These are phyloP conservation scores for Pythium dissotocum DNA, from an alignment of 352 stramenopile genomes.

Conservation along the genomic window DNA sequence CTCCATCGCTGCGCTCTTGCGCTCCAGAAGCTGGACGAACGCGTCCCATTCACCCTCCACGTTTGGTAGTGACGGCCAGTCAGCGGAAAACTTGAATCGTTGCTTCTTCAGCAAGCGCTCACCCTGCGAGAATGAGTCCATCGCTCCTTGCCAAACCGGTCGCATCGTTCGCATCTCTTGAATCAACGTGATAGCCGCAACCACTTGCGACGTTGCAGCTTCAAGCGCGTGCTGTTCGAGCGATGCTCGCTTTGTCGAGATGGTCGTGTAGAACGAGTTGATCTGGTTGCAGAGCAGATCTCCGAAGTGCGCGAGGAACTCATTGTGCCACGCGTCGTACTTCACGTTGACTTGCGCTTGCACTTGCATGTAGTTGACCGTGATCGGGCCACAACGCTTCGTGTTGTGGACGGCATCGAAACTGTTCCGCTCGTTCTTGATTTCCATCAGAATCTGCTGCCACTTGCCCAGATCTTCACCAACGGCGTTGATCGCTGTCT, in stretches of 20 bases:
- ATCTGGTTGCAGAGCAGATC: slow-evolving; percentile 94
- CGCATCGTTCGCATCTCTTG: slow-evolving; percentile 85
- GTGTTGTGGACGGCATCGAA: slow-evolving; percentile 92
- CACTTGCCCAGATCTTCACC: slow-evolving; percentile 95
- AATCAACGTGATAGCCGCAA: slow-evolving; percentile 90
- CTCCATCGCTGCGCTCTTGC: slow-evolving; percentile 94
- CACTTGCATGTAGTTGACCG: slow-evolving; percentile 92
- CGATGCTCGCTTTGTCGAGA: slow-evolving; percentile 80
- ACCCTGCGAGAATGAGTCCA: slow-evolving; percentile 92
- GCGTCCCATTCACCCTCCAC: slow-evolving; percentile 97
- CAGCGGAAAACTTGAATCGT: slow-evolving; percentile 92
- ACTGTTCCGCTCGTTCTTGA: slow-evolving; percentile 93
- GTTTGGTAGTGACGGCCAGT: slow-evolving; percentile 97
- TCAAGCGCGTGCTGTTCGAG: slow-evolving; percentile 96
- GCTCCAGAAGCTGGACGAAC: slow-evolving; percentile 89
- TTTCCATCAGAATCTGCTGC: slow-evolving; percentile 96
- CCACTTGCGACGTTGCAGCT: slow-evolving; percentile 95
- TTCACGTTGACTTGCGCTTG: slow-evolving; percentile 96
- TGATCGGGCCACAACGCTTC: slow-evolving; percentile 89
- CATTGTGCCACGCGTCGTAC: slow-evolving; percentile 99
- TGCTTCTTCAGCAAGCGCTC: slow-evolving; percentile 97
- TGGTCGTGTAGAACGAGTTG: slow-evolving; percentile 84
- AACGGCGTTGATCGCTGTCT: slow-evolving; percentile 91
- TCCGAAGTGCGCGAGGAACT: slow-evolving; percentile 96
- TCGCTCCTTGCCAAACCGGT: slow-evolving; percentile 63